Percentiles rank a stretch among this genome's conserved stretches.
phyloP scores from a whole-genome alignment of 169 alveolate genomes.

The Cryptosporidium felis region DNA sequence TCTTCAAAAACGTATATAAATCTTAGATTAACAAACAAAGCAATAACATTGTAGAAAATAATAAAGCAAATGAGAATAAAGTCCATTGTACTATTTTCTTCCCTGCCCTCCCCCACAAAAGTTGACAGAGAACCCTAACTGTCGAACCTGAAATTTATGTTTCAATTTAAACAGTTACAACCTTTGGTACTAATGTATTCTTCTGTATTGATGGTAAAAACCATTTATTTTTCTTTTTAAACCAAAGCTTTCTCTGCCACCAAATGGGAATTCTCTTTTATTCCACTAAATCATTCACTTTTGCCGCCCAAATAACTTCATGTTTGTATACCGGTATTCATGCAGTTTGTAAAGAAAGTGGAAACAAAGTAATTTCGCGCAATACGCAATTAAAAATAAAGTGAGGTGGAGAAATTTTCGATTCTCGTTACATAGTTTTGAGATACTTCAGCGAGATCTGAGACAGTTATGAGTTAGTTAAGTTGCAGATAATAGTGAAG shows the following conservation, averaged over 20 bases:
- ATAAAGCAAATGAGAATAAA: conserved; percentile 48
- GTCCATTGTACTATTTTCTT: conserved; percentile 14
- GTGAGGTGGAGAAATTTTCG: too few species aligned
- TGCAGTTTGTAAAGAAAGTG: neutral
- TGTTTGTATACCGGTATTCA: conserved; percentile 47
- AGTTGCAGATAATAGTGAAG: too few species aligned
- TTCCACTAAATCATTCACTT: neutral
- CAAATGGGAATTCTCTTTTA: neutral
- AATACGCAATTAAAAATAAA: neutral
- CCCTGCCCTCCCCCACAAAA: neutral
- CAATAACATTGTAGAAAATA: conserved; percentile 24
- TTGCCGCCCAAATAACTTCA: conserved; percentile 56
- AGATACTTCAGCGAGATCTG: neutral
- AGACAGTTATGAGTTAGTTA: neutral
- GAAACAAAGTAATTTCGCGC: neutral
- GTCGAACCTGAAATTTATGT: neutral
- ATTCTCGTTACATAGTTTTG: too few species aligned
- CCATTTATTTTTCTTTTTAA: neutral
- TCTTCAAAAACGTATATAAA: conserved; percentile 49
- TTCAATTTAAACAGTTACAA: neutral
- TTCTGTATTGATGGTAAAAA: neutral
- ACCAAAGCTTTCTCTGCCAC: neutral
- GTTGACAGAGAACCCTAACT: neutral
- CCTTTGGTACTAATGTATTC: neutral
- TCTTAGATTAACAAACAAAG: conserved; percentile 26